Evolutionary conservation across 129 eudicot genomes (phyloP), one percentile per base, ranked within the genome.

Genomic region (Heracleum sosnowskyi): DNA sequence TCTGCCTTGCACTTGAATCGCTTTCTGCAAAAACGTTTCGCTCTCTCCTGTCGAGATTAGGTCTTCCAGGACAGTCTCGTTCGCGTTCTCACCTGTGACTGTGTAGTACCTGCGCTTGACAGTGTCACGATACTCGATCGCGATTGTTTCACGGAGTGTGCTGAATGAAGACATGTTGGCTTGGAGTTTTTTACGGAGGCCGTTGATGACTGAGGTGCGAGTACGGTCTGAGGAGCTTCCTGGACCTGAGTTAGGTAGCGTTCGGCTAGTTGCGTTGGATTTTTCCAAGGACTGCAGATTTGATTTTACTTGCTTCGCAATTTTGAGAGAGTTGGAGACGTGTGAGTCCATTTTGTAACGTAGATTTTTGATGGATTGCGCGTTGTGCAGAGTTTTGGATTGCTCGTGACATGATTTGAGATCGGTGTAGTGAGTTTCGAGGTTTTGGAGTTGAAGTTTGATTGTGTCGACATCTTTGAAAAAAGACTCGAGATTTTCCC

Each of bases 211-310:
- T 1, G 92, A 89, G 4, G 96, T 91, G 5, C 98, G 81, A 1
- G 97, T 89, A 2, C 98, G 89, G 63, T 93, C 98, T 0, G 97
- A 83, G 1, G 98, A 91, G 81, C 90, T 89, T 18, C 98, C 98
- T 22, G 97, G 98, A 11, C 98, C 93, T 62, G 95, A 91, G 16
- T 96, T 94, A 4, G 98, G 98, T 2, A 87, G 18, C 24, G 83
- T 86, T 0, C 97, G 90, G n/a, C 88, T 89, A 4, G 92, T 88
- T 20, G 88, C 97, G 86, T 93, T 93, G 44, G 95, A 76, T 0
- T 91, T 86, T 42, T 93, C 98, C 4, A 93, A 77, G 10, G 92
- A 87, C 75, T 93, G 90, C 34, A 93, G 80, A 11, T 92, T 84
- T 16, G 86, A 86, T 77, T 93, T 93, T 26, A 91, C 86, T n/a